These are phyloP conservation scores for Phycomyces nitens DNA, from an alignment of 192 early-diverging fungal genomes.

Conservation along the genomic window DNA sequence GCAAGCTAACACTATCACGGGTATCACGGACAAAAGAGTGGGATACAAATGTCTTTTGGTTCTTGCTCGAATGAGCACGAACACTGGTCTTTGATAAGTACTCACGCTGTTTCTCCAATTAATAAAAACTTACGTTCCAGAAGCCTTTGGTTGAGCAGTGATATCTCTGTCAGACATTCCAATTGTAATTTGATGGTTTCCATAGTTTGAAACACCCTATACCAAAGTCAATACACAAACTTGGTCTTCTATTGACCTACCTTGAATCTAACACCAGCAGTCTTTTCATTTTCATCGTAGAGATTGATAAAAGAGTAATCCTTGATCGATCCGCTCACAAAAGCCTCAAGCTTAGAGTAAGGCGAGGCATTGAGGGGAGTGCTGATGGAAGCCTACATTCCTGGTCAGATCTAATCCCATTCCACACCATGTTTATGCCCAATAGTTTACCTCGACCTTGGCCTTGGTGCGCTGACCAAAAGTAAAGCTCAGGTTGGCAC, in stretches of 20 bases:
- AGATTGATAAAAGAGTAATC: conserved; percentile 29
- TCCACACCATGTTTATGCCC: not conserved
- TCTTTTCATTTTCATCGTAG: conserved; percentile 23
- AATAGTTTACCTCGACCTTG: conserved; percentile 42
- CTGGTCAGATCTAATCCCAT: too few species aligned
- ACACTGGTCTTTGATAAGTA: conserved; percentile 3
- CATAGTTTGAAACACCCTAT: conserved; percentile 1
- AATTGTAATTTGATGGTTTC: conserved; percentile 9
- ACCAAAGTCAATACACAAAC: not conserved
- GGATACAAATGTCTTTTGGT: conserved; percentile 70
- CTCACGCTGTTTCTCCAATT: not conserved
- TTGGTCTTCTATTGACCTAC: conserved; percentile 4
- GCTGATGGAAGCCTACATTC: conserved; percentile 19
- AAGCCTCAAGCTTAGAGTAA: conserved; percentile 49
- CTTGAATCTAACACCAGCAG: conserved; percentile 25
- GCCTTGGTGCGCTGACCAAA: conserved; percentile 38
- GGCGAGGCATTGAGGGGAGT: conserved; percentile 68
- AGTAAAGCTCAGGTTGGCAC: conserved; percentile 46
- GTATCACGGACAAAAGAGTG: conserved; percentile 66
- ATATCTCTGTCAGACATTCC: conserved; percentile 6
- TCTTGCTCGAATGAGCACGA: conserved; percentile 11
- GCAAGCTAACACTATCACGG: conserved; percentile 76
- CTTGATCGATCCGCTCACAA: conserved; percentile 21
- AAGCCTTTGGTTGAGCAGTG: conserved; percentile 2
- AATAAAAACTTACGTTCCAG: conserved; percentile 2